Evolutionary conservation across 371 early-diverging fungal species (phyloP).

Genomic region (Mucor mucedo): DNA sequence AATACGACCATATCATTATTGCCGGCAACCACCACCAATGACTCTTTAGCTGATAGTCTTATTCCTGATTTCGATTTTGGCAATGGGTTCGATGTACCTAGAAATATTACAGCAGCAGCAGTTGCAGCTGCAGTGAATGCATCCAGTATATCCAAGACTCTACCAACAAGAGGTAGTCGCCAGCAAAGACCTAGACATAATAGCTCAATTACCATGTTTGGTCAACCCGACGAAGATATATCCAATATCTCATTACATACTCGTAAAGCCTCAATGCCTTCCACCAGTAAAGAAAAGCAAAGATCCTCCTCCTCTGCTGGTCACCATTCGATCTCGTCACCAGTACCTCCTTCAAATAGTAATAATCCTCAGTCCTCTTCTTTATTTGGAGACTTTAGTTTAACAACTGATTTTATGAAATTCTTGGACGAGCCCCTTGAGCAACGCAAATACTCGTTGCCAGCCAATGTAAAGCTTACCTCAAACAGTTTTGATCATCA

Average conservation of each 20-base stretch:
- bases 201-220: conserved; percentile 21
- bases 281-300: conserved; percentile 10
- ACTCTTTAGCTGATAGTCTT: conserved; percentile 29
- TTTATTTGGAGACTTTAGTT: conserved; percentile 52
- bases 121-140: conserved; percentile 24
- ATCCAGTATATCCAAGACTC: conserved; percentile 11
- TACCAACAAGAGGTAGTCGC: conserved; percentile 12
- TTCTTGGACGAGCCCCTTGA: conserved; percentile 37
- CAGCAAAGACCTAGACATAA: conserved; percentile 10
- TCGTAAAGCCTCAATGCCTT: conserved; percentile 29
- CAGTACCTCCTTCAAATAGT: conserved; percentile 7
- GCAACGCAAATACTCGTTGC: conserved; percentile 39
- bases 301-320: conserved; percentile 10
- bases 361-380: conserved; percentile 27
- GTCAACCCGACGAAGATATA: conserved; percentile 12
- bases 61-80: conserved; percentile 58
- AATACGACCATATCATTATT: conserved; percentile 2
- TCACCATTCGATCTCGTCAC: conserved; percentile 7
- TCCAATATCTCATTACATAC: conserved; percentile 17
- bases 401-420: conserved; percentile 43
- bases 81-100: conserved; percentile 51
- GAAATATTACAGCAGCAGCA: conserved; percentile 25
- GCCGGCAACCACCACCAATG: conserved; percentile 8
- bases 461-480: conserved; percentile 18
- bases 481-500: conserved; percentile 6